Evolutionary conservation across 2,329 filamentous ascomycete species (phyloP).

Genomic region (Pestalotiopsis sp.): DNA sequence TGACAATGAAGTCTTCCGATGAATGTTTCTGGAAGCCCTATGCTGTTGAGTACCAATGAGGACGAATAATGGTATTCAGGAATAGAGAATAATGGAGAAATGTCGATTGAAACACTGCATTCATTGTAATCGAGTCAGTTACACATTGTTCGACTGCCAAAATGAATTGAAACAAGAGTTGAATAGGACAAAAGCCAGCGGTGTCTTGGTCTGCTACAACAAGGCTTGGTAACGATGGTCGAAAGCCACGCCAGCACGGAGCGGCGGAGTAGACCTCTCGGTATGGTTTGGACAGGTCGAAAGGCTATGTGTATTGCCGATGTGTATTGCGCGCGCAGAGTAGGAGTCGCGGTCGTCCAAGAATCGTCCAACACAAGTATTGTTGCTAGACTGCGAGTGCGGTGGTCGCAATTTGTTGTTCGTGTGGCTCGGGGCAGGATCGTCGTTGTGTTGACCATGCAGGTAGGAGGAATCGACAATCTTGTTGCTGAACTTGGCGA

Average conservation of each 20-base stretch:
- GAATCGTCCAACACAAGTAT: too few species aligned
- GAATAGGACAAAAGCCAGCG: not conserved
- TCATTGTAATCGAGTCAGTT: constrained; percentile 15
- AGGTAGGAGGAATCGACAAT: not conserved
- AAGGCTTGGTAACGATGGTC: not conserved
- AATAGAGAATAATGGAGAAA: constrained; percentile 12
- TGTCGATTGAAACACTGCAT: constrained; percentile 16
- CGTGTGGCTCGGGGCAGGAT: too few species aligned
- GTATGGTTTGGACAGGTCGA: not conserved
- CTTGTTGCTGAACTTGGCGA: not conserved
- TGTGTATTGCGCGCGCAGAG: too few species aligned
- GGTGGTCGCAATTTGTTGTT: too few species aligned
- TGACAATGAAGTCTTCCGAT: constrained; percentile 14
- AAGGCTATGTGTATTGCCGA: too few species aligned
- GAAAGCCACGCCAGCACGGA: not conserved
- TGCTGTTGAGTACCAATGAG: constrained; percentile 8
- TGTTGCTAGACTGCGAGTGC: too few species aligned
- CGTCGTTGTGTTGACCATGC: not conserved
- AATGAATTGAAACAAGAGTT: not conserved
- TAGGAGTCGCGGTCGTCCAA: too few species aligned
- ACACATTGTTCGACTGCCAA: constrained; percentile 5
- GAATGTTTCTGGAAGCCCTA: not conserved
- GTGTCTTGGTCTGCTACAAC: constrained; percentile 10
- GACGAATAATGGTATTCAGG: constrained; percentile 10
- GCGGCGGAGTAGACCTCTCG: not conserved